These are phyloP conservation scores for Talaromyces sp. DNA, from an alignment of 2,329 filamentous ascomycete genomes.

Conservation along the genomic window DNA sequence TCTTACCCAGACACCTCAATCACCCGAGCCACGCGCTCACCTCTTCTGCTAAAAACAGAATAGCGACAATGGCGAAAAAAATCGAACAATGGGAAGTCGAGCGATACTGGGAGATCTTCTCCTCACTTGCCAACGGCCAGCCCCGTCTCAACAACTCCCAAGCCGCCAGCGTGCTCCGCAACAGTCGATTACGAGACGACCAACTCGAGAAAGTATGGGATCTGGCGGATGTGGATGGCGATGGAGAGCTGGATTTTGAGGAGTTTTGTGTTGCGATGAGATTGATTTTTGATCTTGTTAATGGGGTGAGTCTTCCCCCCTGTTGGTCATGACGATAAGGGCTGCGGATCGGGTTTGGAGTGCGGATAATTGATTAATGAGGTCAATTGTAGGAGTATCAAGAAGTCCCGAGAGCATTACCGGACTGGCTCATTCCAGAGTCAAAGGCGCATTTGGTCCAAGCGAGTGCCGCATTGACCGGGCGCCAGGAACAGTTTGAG, in stretches of 20 bases:
- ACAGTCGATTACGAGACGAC: slow-evolving; percentile 68
- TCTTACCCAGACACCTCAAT: neutral
- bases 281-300: slow-evolving; percentile 94
- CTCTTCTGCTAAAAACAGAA: too few species aligned
- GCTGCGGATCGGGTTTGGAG: neutral
- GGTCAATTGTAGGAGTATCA: slow-evolving; percentile 66
- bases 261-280: slow-evolving; percentile 99
- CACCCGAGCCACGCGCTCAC: slow-evolving; percentile 10
- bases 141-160: slow-evolving; percentile 67
- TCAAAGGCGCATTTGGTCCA: slow-evolving; percentile 89
- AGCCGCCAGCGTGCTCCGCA: slow-evolving; percentile 70
- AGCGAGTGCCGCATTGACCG: slow-evolving; percentile 74
- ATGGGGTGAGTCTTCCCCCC: slow-evolving; percentile 64
- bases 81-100: slow-evolving; percentile 74
- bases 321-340: neutral
- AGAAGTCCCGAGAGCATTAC: slow-evolving; percentile 80
- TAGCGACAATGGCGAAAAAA: slow-evolving; percentile 44
- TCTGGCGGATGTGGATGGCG: slow-evolving; percentile 92
- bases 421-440: slow-evolving; percentile 96
- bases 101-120: slow-evolving; percentile 78
- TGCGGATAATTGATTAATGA: neutral
- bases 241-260: slow-evolving; percentile 97
- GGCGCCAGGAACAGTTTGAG: slow-evolving; percentile 79
- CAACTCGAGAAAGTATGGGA: slow-evolving; percentile 99
- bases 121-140: slow-evolving; percentile 63